Evolutionary conservation across 2,329 filamentous ascomycete species (phyloP), one percentile per base, ranked within the genome.

Genomic region (Aspergillus fructus): DNA sequence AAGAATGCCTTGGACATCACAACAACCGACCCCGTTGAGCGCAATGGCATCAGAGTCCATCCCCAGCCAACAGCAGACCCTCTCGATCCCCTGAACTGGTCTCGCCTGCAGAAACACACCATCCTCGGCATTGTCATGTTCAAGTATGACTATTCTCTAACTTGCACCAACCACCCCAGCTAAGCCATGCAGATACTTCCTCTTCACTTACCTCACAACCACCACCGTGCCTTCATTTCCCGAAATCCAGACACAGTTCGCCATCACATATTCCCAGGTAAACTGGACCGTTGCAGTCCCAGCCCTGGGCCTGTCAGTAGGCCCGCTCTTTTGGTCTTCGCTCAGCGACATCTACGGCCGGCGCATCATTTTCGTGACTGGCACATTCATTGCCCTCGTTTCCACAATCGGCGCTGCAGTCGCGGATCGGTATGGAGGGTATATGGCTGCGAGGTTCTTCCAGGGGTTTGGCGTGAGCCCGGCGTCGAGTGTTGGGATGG

Each of bases 371-470:
- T 78, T 84, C 63, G 70, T 85, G 27, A 53, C 76, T 21, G 75
- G 77, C 4, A 79, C 78, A 0, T 17, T 68, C 5, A 73, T 80
- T 49, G 75, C 78, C 3, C 65, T 80, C 17, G 66, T 70, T 5
- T 70, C 78, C 1, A 80, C 77, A 0, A 69, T 78, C 23, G 76
- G 77, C 3, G 74, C 74, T 11, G 78, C 76, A 4, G 66, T 71
- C 59, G 78, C 72, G 64, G 66, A 68, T 27, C 69, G 56, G 4
- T 82, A 82, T 64, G 62, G 68, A 2, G 77, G 77, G 0, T 85
- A 85, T 66, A 83, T 85, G 81, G 78, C 79, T n/a, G 81, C 80
- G 2, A 72, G 83, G 3, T 84, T 85, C 64, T 83, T 85, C 64
- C 82, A 85, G 64, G 83, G 83, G 0, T 73, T 85, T 9, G 83